phyloP scores from a whole-genome alignment of 371 early-diverging fungal genomes.

The Saksenaea oblongispora region DNA sequence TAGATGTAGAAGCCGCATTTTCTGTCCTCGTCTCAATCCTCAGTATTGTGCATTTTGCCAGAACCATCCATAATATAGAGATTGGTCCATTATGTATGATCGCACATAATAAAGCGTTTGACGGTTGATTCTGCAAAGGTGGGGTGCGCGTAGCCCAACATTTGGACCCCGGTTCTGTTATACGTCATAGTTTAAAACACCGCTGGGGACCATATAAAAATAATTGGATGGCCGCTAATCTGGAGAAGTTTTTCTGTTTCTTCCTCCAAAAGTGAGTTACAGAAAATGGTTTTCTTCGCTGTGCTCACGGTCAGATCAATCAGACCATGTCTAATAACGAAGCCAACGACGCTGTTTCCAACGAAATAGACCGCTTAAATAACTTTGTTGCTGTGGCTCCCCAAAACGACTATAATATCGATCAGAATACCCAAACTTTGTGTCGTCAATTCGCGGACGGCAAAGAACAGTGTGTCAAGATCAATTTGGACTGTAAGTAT shows the following conservation, averaged over 20 bases:
- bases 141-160: no score
- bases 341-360: background rate
- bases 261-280: background rate
- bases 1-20: no score
- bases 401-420: constrained; percentile 42
- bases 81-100: no score
- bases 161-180: background rate
- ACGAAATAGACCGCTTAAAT: constrained; percentile 39
- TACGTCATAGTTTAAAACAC: background rate
- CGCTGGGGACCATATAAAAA: background rate
- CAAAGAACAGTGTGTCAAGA: constrained; percentile 45
- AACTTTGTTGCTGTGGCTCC: constrained; percentile 45
- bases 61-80: no score
- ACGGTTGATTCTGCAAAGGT: no score
- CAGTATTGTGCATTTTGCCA: no score
- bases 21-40: no score
- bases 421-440: constrained; percentile 44
- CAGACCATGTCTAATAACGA: background rate
- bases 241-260: background rate
- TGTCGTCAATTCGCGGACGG: constrained; percentile 35
- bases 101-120: no score
- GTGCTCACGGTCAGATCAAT: background rate
- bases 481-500: constrained; percentile 52
- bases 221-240: background rate
- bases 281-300: background rate